These are phyloP conservation scores for Aspergillus eucalypticola DNA, from an alignment of 2,329 filamentous ascomycete genomes.

Conservation along the genomic window DNA sequence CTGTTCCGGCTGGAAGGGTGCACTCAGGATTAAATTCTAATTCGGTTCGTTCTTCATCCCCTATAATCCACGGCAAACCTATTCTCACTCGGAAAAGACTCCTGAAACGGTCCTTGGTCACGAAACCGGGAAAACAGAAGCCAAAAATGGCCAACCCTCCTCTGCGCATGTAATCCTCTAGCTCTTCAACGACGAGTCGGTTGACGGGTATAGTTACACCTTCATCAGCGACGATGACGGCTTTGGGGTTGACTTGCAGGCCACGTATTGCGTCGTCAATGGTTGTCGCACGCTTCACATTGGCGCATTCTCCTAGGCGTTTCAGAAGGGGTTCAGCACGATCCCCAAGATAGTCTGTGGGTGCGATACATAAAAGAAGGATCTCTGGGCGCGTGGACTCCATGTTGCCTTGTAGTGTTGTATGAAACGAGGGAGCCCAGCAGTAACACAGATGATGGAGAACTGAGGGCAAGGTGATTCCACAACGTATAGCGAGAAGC, in stretches of 20 bases:
- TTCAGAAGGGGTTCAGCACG: background rate
- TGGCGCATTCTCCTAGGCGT: background rate
- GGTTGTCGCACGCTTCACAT: background rate
- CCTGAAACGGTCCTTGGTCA: background rate
- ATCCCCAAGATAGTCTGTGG: background rate
- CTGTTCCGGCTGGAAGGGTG: background rate
- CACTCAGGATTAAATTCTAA: background rate
- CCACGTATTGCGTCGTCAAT: background rate
- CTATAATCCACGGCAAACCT: background rate
- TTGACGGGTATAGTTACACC: slow-evolving; percentile 2
- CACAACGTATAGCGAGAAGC: background rate
- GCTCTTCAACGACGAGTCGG: background rate
- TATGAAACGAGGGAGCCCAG: background rate
- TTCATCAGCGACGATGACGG: slow-evolving; percentile 16
- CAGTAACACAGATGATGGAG: background rate
- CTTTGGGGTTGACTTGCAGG: background rate
- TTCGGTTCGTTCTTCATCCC: background rate
- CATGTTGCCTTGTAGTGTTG: background rate
- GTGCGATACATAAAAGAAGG: background rate
- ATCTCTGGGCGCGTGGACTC: background rate
- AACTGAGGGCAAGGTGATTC: background rate
- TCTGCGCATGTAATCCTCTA: background rate
- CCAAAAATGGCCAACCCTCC: slow-evolving; percentile 11
- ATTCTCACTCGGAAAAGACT: background rate
- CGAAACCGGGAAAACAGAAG: background rate